Evolutionary conservation across 768 basidiomycete species (phyloP).

Genomic region (Coprinellus micaceus): DNA sequence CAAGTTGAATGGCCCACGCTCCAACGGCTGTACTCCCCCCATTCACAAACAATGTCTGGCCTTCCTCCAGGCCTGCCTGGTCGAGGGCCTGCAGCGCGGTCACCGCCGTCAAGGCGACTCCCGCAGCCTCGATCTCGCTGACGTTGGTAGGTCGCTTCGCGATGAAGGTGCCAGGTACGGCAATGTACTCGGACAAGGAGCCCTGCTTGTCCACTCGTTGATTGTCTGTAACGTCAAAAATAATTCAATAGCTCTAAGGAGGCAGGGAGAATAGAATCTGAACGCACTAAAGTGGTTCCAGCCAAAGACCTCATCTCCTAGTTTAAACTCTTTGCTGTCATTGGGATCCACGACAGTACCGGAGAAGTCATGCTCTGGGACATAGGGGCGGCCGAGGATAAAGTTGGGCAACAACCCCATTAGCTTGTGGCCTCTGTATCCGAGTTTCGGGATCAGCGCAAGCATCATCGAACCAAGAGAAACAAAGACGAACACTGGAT

Average conservation of each 20-base stretch:
- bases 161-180: constrained; percentile 38
- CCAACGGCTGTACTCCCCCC: constrained; percentile 71
- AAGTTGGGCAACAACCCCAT: constrained; percentile 48
- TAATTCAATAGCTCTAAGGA: not conserved
- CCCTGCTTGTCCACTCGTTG: constrained; percentile 43
- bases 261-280: not conserved
- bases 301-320: constrained; percentile 67
- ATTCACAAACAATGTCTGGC: constrained; percentile 62
- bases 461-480: not conserved
- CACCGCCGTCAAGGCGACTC: constrained; percentile 51
- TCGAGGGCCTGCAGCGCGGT: constrained; percentile 59
- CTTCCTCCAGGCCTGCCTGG: constrained; percentile 46
- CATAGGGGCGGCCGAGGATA: constrained; percentile 43
- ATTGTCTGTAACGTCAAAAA: not conserved
- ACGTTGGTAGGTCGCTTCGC: constrained; percentile 46
- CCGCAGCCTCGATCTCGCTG: constrained; percentile 55
- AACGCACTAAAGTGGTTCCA: constrained; percentile 33
- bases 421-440: constrained; percentile 54
- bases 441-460: not conserved
- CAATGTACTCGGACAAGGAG: constrained; percentile 53
- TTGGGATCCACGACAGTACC: constrained; percentile 59
- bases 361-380: constrained; percentile 60
- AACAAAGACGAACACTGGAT: constrained; percentile 53
- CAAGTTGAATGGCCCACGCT: constrained; percentile 64
- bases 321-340: constrained; percentile 41